Percentiles rank a stretch among this genome's conserved stretches.
phyloP scores from a whole-genome alignment of 305 asterid species.

The Solanum chacoense region DNA sequence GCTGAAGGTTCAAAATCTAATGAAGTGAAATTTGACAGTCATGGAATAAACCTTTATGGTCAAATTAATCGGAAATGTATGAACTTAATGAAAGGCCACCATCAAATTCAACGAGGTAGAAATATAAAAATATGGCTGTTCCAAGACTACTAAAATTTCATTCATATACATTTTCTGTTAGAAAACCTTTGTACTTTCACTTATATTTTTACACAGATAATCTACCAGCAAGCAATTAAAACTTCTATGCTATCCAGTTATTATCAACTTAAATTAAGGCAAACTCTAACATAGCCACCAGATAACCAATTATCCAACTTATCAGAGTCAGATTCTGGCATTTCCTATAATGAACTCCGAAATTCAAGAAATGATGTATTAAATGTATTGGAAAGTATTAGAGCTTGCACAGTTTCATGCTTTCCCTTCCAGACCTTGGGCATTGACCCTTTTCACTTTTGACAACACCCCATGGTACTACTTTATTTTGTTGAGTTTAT shows the following conservation, averaged over 20 bases:
- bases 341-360: background rate
- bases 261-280: background rate
- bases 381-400: background rate
- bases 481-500: background rate
- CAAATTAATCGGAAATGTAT: background rate
- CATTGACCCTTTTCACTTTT: background rate
- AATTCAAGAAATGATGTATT: background rate
- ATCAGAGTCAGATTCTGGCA: background rate
- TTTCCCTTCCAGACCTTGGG: background rate
- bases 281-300: no score
- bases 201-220: background rate
- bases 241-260: background rate
- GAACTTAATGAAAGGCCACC: background rate
- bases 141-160: background rate
- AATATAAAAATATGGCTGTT: background rate
- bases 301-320: background rate
- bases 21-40: background rate
- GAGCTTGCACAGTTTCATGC: background rate
- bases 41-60: background rate
- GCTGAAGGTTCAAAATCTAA: background rate
- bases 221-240: background rate
- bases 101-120: background rate
- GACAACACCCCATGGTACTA: background rate
- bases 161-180: background rate
- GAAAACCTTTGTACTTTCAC: background rate